Conservation (phyloP, 23 red algal genomes). For the Gracilariopsis chorda region DNA sequence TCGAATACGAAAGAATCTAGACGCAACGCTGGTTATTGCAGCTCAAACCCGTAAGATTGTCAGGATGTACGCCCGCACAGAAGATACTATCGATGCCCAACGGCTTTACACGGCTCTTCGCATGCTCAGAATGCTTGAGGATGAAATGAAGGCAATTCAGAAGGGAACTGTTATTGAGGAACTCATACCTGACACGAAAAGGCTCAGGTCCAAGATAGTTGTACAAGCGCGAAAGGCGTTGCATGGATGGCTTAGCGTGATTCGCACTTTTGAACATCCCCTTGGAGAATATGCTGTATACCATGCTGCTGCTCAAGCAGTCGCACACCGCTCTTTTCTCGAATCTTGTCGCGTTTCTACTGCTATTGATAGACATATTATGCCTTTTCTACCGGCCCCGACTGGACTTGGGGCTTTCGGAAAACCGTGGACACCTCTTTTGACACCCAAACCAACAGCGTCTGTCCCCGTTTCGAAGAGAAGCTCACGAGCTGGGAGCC, state of each 20-base stretch:
- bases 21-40: conserved; percentile 32
- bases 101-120: conserved; percentile 48
- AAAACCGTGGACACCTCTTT: neutral
- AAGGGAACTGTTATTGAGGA: conserved; percentile 31
- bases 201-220: conserved; percentile 8
- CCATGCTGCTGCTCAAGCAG: conserved; percentile 27
- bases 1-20: conserved; percentile 25
- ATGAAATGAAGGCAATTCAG: conserved; percentile 15
- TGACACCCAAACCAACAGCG: neutral
- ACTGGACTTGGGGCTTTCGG: neutral
- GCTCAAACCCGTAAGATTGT: conserved; percentile 30
- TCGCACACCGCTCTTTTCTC: conserved; percentile 13
- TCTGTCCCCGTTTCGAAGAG: neutral
- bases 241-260: conserved; percentile 10
- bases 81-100: conserved; percentile 54
- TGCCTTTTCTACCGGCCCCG: neutral
- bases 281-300: conserved; percentile 36
- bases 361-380: neutral
- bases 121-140: conserved; percentile 37
- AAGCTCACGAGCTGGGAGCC: neutral
- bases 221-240: conserved; percentile 19
- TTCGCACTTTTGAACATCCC: conserved; percentile 24
- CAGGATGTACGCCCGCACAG: conserved; percentile 42
- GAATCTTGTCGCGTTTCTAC: conserved; percentile 12
- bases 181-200: conserved; percentile 37